These are phyloP conservation scores for Periconia digitata DNA, from an alignment of 2,329 filamentous ascomycete genomes.

Conservation along the genomic window DNA sequence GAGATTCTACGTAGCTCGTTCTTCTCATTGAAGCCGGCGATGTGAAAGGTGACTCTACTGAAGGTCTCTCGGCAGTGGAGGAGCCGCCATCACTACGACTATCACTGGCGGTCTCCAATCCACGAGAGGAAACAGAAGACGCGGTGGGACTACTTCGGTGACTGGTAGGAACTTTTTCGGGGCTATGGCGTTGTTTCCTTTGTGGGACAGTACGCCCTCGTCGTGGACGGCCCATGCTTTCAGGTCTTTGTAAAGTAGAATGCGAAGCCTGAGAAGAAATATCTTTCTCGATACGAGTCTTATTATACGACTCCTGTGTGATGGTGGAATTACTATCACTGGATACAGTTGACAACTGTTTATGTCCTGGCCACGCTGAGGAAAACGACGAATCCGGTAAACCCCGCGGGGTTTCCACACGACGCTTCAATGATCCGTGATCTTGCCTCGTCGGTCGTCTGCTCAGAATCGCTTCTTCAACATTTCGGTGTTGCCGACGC, in stretches of 20 bases:
- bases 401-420: conserved; percentile 28
- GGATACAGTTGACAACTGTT: conserved; percentile 44
- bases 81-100: conserved; percentile 22
- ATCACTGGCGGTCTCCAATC: conserved; percentile 1
- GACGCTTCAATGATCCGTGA: conserved; percentile 35
- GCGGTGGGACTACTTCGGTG: conserved; percentile 15
- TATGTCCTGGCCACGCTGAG: conserved; percentile 47
- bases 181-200: conserved; percentile 16
- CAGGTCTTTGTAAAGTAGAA: conserved; percentile 9
- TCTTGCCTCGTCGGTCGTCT: conserved; percentile 35
- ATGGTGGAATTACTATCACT: conserved; percentile 43
- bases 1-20: conserved; percentile 11
- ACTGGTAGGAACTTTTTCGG: conserved; percentile 13
- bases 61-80: conserved; percentile 25
- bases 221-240: conserved; percentile 17
- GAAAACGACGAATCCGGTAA: conserved; percentile 46
- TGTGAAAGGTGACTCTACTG: conserved; percentile 28
- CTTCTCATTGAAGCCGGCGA: conserved; percentile 31
- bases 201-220: conserved; percentile 34
- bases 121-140: conserved; percentile 24
- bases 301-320: conserved; percentile 47
- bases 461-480: conserved; percentile 23
- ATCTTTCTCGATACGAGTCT: conserved; percentile 22
- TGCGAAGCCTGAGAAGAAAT: conserved; percentile 21
- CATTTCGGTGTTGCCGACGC: conserved; percentile 19